Percentiles rank a stretch among this genome's conserved stretches.
These are phyloP conservation scores for Pyrus communis DNA, from an alignment of 306 rosid species.

Conservation along the genomic window DNA sequence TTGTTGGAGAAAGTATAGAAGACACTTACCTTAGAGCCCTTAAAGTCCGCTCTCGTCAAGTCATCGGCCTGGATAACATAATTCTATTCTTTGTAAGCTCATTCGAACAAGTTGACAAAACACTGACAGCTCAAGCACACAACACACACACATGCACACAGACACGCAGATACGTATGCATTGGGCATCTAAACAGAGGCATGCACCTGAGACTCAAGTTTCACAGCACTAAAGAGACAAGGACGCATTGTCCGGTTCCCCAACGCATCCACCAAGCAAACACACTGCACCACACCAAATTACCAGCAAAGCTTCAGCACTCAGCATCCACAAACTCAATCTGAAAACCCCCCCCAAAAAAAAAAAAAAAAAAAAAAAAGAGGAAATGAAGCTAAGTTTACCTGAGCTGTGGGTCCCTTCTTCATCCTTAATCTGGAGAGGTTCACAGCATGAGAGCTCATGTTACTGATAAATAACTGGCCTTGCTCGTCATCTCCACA, in stretches of 20 bases:
- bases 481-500: slow-evolving; percentile 84
- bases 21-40: slow-evolving; percentile 73
- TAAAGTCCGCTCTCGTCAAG: slow-evolving; percentile 66
- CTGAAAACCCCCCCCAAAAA: not conserved
- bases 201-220: slow-evolving; percentile 75
- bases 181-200: not conserved
- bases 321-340: not conserved
- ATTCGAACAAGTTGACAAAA: not conserved
- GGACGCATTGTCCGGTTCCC: slow-evolving; percentile 98
- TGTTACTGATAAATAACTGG: slow-evolving; percentile 59
- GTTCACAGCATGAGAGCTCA: slow-evolving; percentile 60
- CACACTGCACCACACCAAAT: slow-evolving; percentile 53
- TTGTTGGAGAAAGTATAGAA: not conserved
- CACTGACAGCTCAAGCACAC: not conserved
- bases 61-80: slow-evolving; percentile 54
- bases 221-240: slow-evolving; percentile 80
- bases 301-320: slow-evolving; percentile 14
- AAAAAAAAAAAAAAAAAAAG: not conserved
- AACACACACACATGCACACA: not conserved
- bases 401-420: slow-evolving; percentile 87
- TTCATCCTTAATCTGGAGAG: slow-evolving; percentile 67
- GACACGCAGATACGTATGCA: not conserved
- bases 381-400: slow-evolving; percentile 10
- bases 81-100: slow-evolving; percentile 1
- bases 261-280: slow-evolving; percentile 80